Evolutionary conservation across 129 eudicot genomes (phyloP).

Genomic region (Chrysanthemum seticuspe): DNA sequence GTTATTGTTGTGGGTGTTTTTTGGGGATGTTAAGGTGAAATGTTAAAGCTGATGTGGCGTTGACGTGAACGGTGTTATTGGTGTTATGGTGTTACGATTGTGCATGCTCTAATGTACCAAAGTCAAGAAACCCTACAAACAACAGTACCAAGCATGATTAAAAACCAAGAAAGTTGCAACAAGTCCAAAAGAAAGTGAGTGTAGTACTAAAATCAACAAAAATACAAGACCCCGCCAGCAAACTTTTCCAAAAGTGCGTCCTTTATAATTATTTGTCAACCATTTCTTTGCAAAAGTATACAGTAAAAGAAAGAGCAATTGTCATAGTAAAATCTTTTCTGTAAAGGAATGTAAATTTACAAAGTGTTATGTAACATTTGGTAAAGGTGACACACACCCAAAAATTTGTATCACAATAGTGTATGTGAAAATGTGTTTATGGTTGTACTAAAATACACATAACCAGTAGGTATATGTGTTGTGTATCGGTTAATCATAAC

Average conservation of each 20-base stretch:
- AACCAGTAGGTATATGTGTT: too few species aligned
- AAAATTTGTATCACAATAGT: too few species aligned
- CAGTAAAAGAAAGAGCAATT: background rate
- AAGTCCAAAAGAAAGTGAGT: background rate
- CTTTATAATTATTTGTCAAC: conserved; percentile 28
- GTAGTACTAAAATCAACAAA: conserved; percentile 9
- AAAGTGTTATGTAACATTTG: background rate
- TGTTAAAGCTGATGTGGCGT: too few species aligned
- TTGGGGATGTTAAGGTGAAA: too few species aligned
- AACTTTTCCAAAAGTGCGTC: conserved; percentile 12
- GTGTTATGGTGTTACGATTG: too few species aligned
- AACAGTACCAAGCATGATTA: background rate
- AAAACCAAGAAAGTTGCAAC: background rate
- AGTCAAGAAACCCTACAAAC: background rate
- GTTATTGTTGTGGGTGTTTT: too few species aligned
- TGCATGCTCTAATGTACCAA: too few species aligned
- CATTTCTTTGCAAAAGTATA: conserved; percentile 8
- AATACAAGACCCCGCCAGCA: conserved; percentile 19
- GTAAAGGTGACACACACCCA: background rate
- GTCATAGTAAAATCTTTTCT: conserved; percentile 4
- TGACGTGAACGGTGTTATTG: too few species aligned
- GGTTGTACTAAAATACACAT: too few species aligned
- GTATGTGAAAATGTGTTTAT: too few species aligned
- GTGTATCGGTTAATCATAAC: too few species aligned
- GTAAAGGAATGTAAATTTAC: background rate